Percentiles rank a stretch among this genome's conserved stretches.
phyloP scores from a whole-genome alignment of 1,284 basidiomycete genomes.

The Ustilago sp. region DNA sequence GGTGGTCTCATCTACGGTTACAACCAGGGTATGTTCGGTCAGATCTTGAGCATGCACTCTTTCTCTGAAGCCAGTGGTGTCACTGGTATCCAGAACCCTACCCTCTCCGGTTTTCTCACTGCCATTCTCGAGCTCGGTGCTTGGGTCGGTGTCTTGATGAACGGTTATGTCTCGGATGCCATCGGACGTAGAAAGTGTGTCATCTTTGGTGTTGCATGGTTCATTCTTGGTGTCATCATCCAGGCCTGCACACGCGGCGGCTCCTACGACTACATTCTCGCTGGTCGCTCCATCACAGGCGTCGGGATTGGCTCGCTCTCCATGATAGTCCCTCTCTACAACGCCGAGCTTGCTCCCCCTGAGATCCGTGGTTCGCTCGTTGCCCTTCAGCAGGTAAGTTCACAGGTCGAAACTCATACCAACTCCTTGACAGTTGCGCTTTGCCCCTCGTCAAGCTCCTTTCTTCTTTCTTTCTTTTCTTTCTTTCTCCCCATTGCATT shows the following conservation, averaged over 20 bases:
- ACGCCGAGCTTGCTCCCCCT: conserved; percentile 40
- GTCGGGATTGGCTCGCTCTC: conserved; percentile 83
- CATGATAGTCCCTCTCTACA: conserved; percentile 73
- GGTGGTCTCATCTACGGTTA: conserved; percentile 84
- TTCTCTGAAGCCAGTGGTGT: conserved; percentile 78
- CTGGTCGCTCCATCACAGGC: conserved; percentile 80
- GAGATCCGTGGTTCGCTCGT: conserved; percentile 45
- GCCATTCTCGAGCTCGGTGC: conserved; percentile 82
- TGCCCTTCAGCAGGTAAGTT: conserved; percentile 32
- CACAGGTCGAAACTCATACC: not conserved
- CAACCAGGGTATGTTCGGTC: conserved; percentile 74
- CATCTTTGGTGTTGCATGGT: conserved; percentile 77
- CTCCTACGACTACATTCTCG: conserved; percentile 74
- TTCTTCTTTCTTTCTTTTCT: not conserved
- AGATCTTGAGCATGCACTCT: conserved; percentile 83
- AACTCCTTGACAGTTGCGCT: not conserved
- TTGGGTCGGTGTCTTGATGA: conserved; percentile 77
- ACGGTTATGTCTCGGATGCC: conserved; percentile 78
- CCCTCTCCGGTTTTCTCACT: conserved; percentile 78
- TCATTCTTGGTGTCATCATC: conserved; percentile 78
- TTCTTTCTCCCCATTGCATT: not conserved
- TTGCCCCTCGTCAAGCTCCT: conserved; percentile 6
- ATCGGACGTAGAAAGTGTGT: conserved; percentile 78
- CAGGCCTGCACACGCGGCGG: conserved; percentile 75
- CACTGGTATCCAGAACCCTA: conserved; percentile 77